Base-by-base conservation (phyloP, 2,329 filamentous ascomycete genomes). In the Capronia epimyces region DNA sequence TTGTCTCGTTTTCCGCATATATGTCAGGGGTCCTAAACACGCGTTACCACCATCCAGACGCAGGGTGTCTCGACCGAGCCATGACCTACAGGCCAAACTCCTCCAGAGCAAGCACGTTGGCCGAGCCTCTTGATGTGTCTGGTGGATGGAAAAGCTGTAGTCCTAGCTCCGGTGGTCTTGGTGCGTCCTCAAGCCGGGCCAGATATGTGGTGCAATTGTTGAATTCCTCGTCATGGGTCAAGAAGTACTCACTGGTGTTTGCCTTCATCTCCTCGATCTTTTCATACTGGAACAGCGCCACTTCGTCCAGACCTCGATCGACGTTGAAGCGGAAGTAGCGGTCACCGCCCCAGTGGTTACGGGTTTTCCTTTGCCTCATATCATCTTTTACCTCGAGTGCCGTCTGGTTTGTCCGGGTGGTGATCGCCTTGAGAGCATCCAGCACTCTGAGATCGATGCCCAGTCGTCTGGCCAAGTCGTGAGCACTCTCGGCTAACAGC, bases 381-480 rank as follows among this genome's bases (percentile, higher is more conserved):
- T 37, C 15, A n/a, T 5, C 20, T 16, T 34, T 29, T 12, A 29
- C 12, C 25, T 29, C 25, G 12, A 29, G 12, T 7, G 25, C 25
- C 8, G 42, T 44, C 8, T 47, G 36, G 39, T 48, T 36, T 2
- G 46, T 48, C 8, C 39, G 31, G 7, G 46, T 48, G 36, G 39
- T 36, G 25, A 48, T 48, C 21, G 39, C 42, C 18, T 32, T 41
- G 13, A 48, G 18, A 6, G 46, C 46, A 9, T 48, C 46, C 15
- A 48, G 21, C 13, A 48, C 31, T 34, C 13, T 7, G 22, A 48
- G 22, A 16, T 39, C 39, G 29, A 36, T 21, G 13, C 10, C 39
- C 36, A 16, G 21, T 36, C 12, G 36, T 41, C n/a, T 29, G 22
- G 18, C 29, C 37, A 16, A 32, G 46, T 16, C 46, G 21, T 15